A percentile compares a stretch with the other conserved stretches of the same genome.
These are phyloP conservation scores for Colletotrichum endophyticum DNA, from an alignment of 2,329 filamentous ascomycete genomes.

Conservation along the genomic window DNA sequence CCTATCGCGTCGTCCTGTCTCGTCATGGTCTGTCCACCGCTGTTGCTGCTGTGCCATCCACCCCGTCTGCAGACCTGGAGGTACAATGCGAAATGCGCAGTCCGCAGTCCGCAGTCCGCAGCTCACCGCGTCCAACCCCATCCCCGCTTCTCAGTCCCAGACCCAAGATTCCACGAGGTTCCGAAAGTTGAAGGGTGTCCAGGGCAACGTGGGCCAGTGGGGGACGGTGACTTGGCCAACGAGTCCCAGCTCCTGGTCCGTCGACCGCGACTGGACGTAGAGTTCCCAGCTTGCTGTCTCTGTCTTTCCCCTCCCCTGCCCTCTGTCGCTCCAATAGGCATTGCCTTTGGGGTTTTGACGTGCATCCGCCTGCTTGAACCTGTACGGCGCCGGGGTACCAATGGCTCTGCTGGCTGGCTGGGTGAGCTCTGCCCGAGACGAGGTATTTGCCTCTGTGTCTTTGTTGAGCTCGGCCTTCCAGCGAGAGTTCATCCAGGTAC, in stretches of 20 bases:
- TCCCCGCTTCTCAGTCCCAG: conserved; percentile 4
- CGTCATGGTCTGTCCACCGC: neutral
- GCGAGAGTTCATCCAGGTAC: neutral
- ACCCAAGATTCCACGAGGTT: conserved; percentile 20
- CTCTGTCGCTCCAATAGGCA: conserved; percentile 13
- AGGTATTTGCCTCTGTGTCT: conserved; percentile 1
- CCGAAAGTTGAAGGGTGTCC: conserved; percentile 5
- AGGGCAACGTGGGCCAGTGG: conserved; percentile 18
- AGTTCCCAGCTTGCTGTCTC: conserved; percentile 4
- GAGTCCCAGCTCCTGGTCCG: neutral
- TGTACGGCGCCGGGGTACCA: neutral
- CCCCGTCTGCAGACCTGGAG: neutral
- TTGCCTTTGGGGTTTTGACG: conserved; percentile 3
- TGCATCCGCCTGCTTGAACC: conserved; percentile 7
- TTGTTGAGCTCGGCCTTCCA: neutral
- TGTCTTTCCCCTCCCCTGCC: neutral
- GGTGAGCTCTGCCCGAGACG: neutral
- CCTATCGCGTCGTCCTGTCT: neutral
- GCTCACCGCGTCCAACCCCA: neutral
- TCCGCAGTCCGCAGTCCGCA: neutral
- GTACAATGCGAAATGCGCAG: neutral
- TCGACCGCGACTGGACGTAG: neutral
- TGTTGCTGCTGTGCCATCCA: conserved; percentile 13
- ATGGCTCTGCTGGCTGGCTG: conserved; percentile 1
- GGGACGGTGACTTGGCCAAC: conserved; percentile 11